Base-by-base conservation (phyloP, 164 flowering plant genomes). In the Chloranthus sessilifolius region DNA sequence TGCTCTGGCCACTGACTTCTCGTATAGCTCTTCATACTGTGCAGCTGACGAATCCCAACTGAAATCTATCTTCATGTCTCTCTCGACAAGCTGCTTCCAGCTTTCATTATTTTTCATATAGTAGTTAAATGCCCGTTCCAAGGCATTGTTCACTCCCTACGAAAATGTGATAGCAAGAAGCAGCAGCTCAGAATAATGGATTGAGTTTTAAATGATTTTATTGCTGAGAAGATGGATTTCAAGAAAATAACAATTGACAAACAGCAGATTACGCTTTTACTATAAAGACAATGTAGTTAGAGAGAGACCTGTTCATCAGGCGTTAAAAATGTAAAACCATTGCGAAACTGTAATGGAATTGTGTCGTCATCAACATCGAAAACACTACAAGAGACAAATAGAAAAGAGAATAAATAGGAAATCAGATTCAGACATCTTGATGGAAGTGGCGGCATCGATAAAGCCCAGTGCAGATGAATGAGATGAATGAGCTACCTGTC, bases 21-120 rank as follows among this genome's bases (percentile, higher is more conserved):
- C 64, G 38, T 92, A 92, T 25, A 83, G 91, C 40, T 88, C 94
- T 63, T 78, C 85, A 25, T 85, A 92, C 40, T 78, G 79, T 23
- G 77, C 39, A 3, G 96, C 83, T 40, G 98, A 85, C 44, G 84
- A 52, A 10, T 85, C 88, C 96, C 98, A 92, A 53, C 96, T 82
- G 64, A 88, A 85, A 60, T 92, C 96, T 39, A 88, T 78, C 23
- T 31, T 70, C 95, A 88, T 92, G 64, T 61, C 83, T 70, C 77
- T 83, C 56, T 74, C 70, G 52, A 87, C 88, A 59, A 87, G 95
- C 52, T 80, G 67, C 59, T 71, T 63, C 98, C 98, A 92, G 37
- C 57, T 61, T 50, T 74, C 80, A 43, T 50, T 39, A 44, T 79
- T 50, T 43, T 59, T 71, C 21, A 3, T 70, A 57, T 74, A 83